phyloP scores from a whole-genome alignment of 2,329 filamentous ascomycete species.

The Botrytis paeoniae region DNA sequence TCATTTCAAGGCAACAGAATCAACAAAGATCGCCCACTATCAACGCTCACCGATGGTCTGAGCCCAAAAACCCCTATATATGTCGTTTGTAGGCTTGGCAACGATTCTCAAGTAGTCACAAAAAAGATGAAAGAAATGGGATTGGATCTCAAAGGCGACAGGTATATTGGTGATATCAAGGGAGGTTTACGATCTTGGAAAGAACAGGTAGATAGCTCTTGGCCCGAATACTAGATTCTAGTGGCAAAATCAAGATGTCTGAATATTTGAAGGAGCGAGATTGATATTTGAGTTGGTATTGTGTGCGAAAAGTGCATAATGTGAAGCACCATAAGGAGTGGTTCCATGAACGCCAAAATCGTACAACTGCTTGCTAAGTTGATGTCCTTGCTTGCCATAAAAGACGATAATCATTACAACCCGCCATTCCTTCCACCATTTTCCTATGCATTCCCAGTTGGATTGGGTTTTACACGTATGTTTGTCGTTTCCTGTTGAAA shows the following conservation, averaged over 20 bases:
- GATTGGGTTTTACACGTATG: conserved; percentile 28
- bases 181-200: conserved; percentile 75
- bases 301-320: background rate
- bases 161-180: conserved; percentile 66
- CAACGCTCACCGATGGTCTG: conserved; percentile 43
- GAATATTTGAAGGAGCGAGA: conserved; percentile 6
- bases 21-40: conserved; percentile 23
- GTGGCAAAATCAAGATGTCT: background rate
- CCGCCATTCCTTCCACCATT: conserved; percentile 3
- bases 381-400: conserved; percentile 11
- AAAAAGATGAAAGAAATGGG: conserved; percentile 61
- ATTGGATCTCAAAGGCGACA: conserved; percentile 45
- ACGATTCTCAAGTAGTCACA: conserved; percentile 72
- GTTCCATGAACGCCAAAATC: conserved; percentile 19
- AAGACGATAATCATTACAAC: conserved; percentile 15
- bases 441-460: conserved; percentile 17
- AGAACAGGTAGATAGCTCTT: conserved; percentile 57
- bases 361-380: conserved; percentile 9
- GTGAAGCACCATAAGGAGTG: conserved; percentile 6
- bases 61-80: conserved; percentile 56
- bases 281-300: conserved; percentile 18
- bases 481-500: conserved; percentile 77
- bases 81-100: conserved; percentile 70
- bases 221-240: conserved; percentile 52
- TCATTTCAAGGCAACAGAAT: conserved; percentile 40